These are phyloP conservation scores for Candida boleticola DNA, from an alignment of 805 yeast genomes.

Conservation along the genomic window DNA sequence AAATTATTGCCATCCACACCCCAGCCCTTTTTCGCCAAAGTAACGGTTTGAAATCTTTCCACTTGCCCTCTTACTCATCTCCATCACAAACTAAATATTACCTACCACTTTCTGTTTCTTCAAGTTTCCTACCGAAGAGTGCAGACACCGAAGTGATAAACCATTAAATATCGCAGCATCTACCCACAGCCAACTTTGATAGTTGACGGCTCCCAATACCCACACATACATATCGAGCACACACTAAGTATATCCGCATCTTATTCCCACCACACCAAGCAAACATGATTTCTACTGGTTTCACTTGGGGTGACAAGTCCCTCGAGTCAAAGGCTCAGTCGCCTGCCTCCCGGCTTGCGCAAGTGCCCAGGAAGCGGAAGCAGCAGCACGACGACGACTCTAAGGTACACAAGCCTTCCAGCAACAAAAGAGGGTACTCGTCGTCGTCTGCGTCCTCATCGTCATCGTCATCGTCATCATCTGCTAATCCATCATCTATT, in stretches of 20 bases:
- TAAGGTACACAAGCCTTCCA: slow-evolving; percentile 4
- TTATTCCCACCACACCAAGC: slow-evolving; percentile 1
- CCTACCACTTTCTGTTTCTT: too few relatives aligned
- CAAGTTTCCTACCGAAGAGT: too few relatives aligned
- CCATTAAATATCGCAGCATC: too few relatives aligned
- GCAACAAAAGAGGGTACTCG: slow-evolving; percentile 2
- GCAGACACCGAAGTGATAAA: too few relatives aligned
- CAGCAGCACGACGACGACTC: slow-evolving; percentile 11
- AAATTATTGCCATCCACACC: slow-evolving; percentile 4
- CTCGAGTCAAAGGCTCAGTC: not conserved
- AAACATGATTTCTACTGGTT: slow-evolving; percentile 9
- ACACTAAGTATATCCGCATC: not conserved
- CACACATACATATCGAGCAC: not conserved
- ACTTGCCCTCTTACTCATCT: too few relatives aligned
- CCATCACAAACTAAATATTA: too few relatives aligned
- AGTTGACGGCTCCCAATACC: too few relatives aligned
- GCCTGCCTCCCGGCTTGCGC: not conserved
- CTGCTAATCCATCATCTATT: not conserved
- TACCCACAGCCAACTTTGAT: too few relatives aligned
- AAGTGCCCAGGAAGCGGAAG: slow-evolving; percentile 13
- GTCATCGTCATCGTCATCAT: slow-evolving; percentile 5
- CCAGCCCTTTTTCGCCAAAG: not conserved
- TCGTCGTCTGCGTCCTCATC: slow-evolving; percentile 6
- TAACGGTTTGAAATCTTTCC: too few relatives aligned
- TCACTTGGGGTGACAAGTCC: slow-evolving; percentile 8